phyloP scores from a whole-genome alignment of 2,329 filamentous ascomycete genomes.

The Monilinia fructigena region DNA sequence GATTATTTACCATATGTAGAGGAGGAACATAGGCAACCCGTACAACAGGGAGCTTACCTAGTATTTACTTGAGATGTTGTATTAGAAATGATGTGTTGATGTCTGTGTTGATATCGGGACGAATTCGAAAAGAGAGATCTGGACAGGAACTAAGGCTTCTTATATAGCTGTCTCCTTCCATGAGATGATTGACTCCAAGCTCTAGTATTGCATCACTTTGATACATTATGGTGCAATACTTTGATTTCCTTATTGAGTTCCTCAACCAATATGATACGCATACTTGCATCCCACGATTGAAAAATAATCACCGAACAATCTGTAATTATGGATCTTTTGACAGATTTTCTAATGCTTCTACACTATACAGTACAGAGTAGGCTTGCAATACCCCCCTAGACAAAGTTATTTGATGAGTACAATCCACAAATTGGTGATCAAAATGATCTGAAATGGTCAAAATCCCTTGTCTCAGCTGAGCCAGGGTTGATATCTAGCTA shows the following conservation, averaged over 20 bases:
- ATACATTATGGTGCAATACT: no score
- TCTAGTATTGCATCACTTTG: no score
- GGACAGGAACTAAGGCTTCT: background rate
- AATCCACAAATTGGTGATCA: no score
- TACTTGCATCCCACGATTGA: background rate
- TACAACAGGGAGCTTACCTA: background rate
- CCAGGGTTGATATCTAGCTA: no score
- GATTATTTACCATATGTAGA: background rate
- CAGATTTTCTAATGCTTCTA: background rate
- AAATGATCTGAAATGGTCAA: no score
- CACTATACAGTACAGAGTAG: no score
- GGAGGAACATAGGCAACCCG: background rate
- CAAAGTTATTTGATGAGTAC: no score
- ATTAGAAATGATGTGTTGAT: background rate
- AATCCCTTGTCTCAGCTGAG: no score
- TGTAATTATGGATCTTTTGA: background rate
- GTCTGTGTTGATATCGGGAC: background rate
- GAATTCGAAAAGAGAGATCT: no score
- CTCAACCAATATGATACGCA: slow-evolving; percentile 2
- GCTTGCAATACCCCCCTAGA: no score
- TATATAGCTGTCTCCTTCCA: background rate
- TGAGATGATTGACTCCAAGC: no score
- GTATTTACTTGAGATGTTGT: background rate
- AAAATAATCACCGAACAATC: background rate
- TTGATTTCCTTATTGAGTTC: no score